A percentile compares a stretch with the other conserved stretches of the same genome.
phyloP scores from a whole-genome alignment of 2,329 filamentous ascomycete species.

The Curvularia sp. region DNA sequence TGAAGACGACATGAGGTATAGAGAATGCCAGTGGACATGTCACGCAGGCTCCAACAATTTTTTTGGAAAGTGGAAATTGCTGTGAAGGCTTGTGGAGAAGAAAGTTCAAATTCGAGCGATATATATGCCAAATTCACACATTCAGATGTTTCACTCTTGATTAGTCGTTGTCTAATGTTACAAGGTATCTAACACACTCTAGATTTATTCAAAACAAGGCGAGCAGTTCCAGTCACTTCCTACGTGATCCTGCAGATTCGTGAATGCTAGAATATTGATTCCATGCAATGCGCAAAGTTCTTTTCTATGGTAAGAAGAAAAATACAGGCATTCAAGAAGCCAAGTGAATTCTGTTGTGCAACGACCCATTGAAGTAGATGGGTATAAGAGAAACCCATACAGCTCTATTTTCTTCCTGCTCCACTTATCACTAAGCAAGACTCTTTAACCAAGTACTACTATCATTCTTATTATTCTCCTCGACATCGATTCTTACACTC shows the following conservation, averaged over 20 bases:
- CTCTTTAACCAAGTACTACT: background rate
- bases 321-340: background rate
- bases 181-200: background rate
- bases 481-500: background rate
- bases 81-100: background rate
- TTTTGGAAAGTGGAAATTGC: background rate
- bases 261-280: background rate
- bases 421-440: background rate
- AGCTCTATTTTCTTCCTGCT: background rate
- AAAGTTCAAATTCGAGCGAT: background rate
- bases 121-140: background rate
- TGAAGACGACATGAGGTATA: no score
- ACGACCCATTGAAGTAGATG: background rate
- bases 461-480: background rate
- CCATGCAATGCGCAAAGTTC: background rate
- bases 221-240: background rate
- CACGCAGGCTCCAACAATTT: background rate
- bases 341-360: background rate
- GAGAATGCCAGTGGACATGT: no score
- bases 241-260: no score
- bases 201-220: background rate
- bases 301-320: rapidly evolving
- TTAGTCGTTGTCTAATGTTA: no score
- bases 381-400: background rate
- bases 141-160: background rate